Conservation (phyloP, 192 early-diverging fungal genomes). For the Physocladia obscura region DNA sequence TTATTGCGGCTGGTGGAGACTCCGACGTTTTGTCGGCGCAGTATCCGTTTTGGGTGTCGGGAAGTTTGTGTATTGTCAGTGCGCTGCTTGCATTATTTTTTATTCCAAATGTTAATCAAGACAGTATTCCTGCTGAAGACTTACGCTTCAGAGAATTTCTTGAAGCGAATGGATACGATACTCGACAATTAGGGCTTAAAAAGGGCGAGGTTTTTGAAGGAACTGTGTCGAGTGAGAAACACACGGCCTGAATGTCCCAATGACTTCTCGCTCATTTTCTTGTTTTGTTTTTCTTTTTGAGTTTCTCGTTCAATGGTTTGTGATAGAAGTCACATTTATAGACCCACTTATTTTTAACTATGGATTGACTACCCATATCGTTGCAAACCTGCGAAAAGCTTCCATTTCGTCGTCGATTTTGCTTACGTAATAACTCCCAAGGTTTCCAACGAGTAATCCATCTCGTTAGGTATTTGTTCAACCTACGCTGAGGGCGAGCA, state of each 20-base stretch:
- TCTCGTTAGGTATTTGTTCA: not conserved
- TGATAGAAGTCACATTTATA: no score
- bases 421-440: not conserved
- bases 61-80: not conserved
- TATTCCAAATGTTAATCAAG: not conserved
- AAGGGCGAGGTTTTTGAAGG: not conserved
- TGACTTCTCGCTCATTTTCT: no score
- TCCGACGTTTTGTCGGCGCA: not conserved
- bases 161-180: not conserved
- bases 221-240: no score
- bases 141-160: not conserved
- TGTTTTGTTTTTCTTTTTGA: no score
- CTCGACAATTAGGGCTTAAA: not conserved
- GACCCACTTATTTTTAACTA: no score
- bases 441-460: not conserved
- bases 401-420: not conserved
- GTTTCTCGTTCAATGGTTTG: no score
- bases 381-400: not conserved
- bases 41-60: not conserved
- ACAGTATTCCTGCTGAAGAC: not conserved
- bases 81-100: not conserved
- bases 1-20: constrained; percentile 1
- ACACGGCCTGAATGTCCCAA: no score
- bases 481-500: not conserved
- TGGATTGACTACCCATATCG: not conserved